These are phyloP conservation scores for Earliella scabrosa DNA, from an alignment of 1,284 basidiomycete species.

Conservation along the genomic window DNA sequence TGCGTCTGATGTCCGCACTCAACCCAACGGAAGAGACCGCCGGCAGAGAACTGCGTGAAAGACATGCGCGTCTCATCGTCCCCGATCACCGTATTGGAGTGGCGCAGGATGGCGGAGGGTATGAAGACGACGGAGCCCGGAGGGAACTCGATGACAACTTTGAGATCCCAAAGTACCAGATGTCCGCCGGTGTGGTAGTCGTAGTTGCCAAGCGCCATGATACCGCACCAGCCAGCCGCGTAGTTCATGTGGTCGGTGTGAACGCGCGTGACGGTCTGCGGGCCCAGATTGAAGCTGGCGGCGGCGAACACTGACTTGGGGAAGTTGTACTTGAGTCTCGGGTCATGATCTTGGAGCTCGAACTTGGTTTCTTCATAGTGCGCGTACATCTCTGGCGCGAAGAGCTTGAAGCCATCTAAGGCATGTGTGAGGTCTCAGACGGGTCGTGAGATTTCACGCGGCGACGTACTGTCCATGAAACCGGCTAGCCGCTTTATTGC, in stretches of 20 bases:
- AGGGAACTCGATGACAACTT: constrained; percentile 31
- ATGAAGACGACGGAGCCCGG: constrained; percentile 28
- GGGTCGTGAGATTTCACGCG: too few relatives aligned
- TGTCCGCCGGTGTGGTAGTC: constrained; percentile 30
- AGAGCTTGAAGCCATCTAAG: constrained; percentile 7
- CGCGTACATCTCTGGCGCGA: constrained; percentile 8
- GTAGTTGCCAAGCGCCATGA: constrained; percentile 29
- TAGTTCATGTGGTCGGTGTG: constrained; percentile 29
- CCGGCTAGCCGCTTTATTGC: neutral
- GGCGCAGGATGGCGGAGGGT: constrained; percentile 31
- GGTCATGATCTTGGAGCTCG: neutral
- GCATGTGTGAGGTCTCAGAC: too few relatives aligned
- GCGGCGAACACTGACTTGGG: constrained; percentile 10
- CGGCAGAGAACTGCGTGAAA: constrained; percentile 31
- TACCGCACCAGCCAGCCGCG: constrained; percentile 28
- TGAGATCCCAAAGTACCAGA: constrained; percentile 30
- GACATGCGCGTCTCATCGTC: constrained; percentile 26
- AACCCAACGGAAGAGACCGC: constrained; percentile 30
- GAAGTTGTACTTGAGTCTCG: constrained; percentile 1
- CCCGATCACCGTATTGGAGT: constrained; percentile 31
- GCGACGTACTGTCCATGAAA: neutral
- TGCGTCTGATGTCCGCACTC: constrained; percentile 22
- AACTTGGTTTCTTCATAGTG: constrained; percentile 7
- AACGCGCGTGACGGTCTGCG: neutral
- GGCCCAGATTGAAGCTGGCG: constrained; percentile 29